Evolutionary conservation across 192 early-diverging fungal species (phyloP).

Genomic region (Blastocladiella britannica): DNA sequence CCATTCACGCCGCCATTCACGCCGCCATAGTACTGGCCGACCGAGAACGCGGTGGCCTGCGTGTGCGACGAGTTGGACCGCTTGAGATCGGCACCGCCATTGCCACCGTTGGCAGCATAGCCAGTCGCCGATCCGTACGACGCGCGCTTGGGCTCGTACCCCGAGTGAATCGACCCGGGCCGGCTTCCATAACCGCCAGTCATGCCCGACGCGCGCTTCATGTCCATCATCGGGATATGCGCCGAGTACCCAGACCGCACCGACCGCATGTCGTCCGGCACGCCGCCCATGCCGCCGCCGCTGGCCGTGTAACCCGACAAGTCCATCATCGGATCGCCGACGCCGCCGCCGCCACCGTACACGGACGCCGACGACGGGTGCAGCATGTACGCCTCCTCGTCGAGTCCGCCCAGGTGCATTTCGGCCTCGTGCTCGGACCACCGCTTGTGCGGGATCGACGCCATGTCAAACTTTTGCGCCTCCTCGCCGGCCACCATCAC

Average conservation of each 20-base stretch:
- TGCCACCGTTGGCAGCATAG: background rate
- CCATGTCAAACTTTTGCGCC: conserved; percentile 59
- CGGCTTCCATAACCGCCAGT: too few species aligned
- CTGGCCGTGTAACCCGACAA: background rate
- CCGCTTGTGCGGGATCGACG: conserved; percentile 47
- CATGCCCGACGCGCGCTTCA: too few species aligned
- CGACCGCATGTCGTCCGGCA: background rate
- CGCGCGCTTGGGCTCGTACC: too few species aligned
- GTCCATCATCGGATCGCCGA: background rate
- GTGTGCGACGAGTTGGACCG: background rate
- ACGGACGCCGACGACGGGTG: too few species aligned
- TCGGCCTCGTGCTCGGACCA: conserved; percentile 67
- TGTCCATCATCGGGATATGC: too few species aligned
- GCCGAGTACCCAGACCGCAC: background rate
- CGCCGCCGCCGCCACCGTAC: background rate
- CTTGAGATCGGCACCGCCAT: background rate
- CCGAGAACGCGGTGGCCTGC: background rate
- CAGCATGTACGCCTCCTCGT: too few species aligned
- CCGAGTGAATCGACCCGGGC: too few species aligned
- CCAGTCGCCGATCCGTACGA: too few species aligned
- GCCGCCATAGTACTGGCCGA: background rate
- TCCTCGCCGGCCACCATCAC: conserved; percentile 38
- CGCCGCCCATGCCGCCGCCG: background rate
- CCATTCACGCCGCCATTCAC: background rate
- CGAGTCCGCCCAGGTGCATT: conserved; percentile 44